Base-by-base conservation (phyloP, 2,329 filamentous ascomycete genomes). In the Madurella fahalii region DNA sequence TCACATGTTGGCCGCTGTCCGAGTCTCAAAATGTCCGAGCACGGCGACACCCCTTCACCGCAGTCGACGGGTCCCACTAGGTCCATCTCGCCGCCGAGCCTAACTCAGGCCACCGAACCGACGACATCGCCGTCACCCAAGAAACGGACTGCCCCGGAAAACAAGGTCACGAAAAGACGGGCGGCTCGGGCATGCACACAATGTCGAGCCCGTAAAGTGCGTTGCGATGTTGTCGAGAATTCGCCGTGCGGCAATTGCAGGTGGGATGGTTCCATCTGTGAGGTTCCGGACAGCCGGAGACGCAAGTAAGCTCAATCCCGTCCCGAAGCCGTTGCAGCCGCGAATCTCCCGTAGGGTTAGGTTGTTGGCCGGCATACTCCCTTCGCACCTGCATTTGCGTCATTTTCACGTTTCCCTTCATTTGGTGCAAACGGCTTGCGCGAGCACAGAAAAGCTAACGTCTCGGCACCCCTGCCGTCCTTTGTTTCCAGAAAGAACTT, bases 141-240 rank as follows among this genome's bases (percentile, higher is more conserved):
- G 44, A 41, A 41, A 41, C 40, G 20, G 20, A 18, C 41, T 11
- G n/a, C 17, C 17, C 20, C 41, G 3, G 16, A 43, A 37, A 59
- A 67, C 9, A 84, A 83, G 67, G 66, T 77, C 58, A 81, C 74
- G 50, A 96, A 96, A 74, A 82, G 91, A 66, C 83, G 92, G 67
- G 91, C 92, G n/a, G 90, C 91, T 9, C 89, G 93, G 64, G 92
- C 92, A 16, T 96, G 92, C 70, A 89, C 90, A 59, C 90, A 87
- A 64, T 96, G 92, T 72, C 83, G 92, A 65, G 85, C 88, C 54
- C 85, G 92, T 67, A 96, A 96, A 71, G 92, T 96, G 41, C 84
- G 92, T 54, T 96, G 92, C 75, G 92, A 96, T 74, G 91, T 96
- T 53, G 90, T 94, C 56, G 90, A 95, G 71, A 87, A 87, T 47